Evolutionary conservation across 345 rosid genomes (phyloP).

Genomic region (Lepidium aucheri): DNA sequence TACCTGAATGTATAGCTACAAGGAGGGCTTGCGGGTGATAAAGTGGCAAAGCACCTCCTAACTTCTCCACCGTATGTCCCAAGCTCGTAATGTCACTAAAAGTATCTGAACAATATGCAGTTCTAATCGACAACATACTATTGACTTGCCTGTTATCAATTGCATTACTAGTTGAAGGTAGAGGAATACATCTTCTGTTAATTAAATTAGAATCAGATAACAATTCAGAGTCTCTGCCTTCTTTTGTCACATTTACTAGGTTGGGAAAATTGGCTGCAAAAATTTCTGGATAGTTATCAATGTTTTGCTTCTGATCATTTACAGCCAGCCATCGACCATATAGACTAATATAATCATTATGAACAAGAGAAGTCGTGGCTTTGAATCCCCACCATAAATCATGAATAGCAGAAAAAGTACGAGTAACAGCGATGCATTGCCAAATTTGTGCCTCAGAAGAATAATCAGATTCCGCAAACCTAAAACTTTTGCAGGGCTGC

Average conservation of each 20-base stretch:
- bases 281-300: conserved; percentile 12
- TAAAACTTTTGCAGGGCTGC: conserved; percentile 37
- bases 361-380: conserved; percentile 47
- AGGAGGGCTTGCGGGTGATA: conserved; percentile 75
- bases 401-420: conserved; percentile 37
- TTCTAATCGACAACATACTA: conserved; percentile 22
- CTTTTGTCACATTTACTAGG: conserved; percentile 18
- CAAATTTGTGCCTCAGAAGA: conserved; percentile 40
- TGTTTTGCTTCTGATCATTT: conserved; percentile 25
- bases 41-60: conserved; percentile 53
- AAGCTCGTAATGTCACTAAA: conserved; percentile 41
- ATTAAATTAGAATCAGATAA: conserved; percentile 29
- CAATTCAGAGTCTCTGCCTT: conserved; percentile 20
- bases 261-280: conserved; percentile 18
- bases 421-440: conserved; percentile 67
- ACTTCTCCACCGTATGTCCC: conserved; percentile 43
- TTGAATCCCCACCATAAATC: conserved; percentile 64
- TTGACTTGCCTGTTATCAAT: conserved; percentile 23
- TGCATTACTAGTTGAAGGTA: conserved; percentile 18
- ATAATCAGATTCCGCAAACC: conserved; percentile 27
- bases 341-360: conserved; percentile 48
- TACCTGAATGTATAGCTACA: conserved; percentile 75
- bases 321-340: conserved; percentile 52
- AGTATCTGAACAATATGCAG: conserved; percentile 26
- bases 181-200: conserved; percentile 19